Evolutionary conservation across 148 eudicot species (phyloP).

Genomic region (Persicaria tinctoria): DNA sequence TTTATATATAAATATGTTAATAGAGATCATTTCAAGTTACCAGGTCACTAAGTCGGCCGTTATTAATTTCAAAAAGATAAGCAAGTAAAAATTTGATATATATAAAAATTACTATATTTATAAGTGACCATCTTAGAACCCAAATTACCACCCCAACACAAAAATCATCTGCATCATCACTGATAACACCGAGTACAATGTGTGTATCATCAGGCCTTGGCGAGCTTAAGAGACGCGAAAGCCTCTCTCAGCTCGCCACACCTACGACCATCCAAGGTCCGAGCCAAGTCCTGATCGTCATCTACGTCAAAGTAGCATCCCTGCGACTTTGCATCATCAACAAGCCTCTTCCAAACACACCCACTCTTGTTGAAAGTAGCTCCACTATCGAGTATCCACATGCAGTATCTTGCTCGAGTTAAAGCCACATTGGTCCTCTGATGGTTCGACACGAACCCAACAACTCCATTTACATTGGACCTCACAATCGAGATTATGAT

Average conservation of each 20-base stretch:
- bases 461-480: constrained; percentile 21
- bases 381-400: constrained; percentile 55
- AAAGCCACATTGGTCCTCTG: constrained; percentile 32
- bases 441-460: constrained; percentile 28
- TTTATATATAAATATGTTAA: too few relatives aligned
- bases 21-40: too few relatives aligned
- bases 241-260: background rate
- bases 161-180: too few relatives aligned
- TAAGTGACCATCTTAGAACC: too few relatives aligned
- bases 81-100: too few relatives aligned
- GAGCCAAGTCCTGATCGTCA: constrained; percentile 10
- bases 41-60: too few relatives aligned
- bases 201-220: background rate
- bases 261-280: background rate
- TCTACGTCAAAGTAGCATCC: constrained; percentile 34
- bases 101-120: too few relatives aligned
- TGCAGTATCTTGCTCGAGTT: constrained; percentile 56
- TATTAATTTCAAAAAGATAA: too few relatives aligned
- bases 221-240: constrained; percentile 4
- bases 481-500: constrained; percentile 54
- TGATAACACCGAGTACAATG: too few relatives aligned
- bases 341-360: constrained; percentile 33
- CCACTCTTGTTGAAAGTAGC: constrained; percentile 20
- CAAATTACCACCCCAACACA: too few relatives aligned
- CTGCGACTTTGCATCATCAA: constrained; percentile 39